phyloP scores from a whole-genome alignment of 2,329 filamentous ascomycete genomes.

The Lasiodiplodia theobromae region DNA sequence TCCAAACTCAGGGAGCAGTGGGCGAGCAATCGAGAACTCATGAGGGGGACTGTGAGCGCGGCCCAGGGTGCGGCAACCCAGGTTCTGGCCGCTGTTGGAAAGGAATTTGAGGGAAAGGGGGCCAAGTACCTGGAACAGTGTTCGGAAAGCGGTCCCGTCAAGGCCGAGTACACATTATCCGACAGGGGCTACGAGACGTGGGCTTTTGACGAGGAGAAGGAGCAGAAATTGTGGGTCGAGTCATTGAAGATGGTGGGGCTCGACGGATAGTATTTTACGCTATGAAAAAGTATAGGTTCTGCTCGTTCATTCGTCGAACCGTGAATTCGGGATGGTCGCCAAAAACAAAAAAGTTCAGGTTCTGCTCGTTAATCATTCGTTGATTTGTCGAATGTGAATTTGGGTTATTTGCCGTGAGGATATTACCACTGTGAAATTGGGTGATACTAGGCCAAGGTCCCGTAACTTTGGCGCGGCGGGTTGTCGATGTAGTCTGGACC shows the following conservation, averaged over 20 bases:
- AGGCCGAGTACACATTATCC: constrained; percentile 26
- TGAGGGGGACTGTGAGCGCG: constrained; percentile 1
- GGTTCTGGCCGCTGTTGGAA: constrained; percentile 47
- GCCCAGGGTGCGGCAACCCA: constrained; percentile 50
- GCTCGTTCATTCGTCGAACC: not conserved
- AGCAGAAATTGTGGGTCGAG: constrained; percentile 28
- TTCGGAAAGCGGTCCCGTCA: constrained; percentile 39
- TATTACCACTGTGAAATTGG: not conserved
- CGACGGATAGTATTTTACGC: not conserved
- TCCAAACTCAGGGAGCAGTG: constrained; percentile 61
- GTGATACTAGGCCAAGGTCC: constrained; percentile 3
- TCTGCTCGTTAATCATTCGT: not conserved
- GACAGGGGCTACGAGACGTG: constrained; percentile 19
- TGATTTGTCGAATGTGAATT: not conserved
- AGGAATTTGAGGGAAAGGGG: constrained; percentile 24
- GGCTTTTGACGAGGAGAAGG: constrained; percentile 29
- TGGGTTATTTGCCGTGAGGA: too few relatives aligned
- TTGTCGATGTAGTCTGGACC: constrained; percentile 15
- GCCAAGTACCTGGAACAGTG: constrained; percentile 53
- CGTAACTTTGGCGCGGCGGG: constrained; percentile 20
- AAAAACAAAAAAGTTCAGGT: not conserved
- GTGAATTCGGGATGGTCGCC: too few relatives aligned
- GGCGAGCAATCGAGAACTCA: constrained; percentile 53
- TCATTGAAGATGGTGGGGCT: constrained; percentile 35
- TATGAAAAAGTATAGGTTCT: not conserved